Base-by-base conservation (phyloP, 2,329 filamentous ascomycete genomes). In the Fusarium albosuccineum region DNA sequence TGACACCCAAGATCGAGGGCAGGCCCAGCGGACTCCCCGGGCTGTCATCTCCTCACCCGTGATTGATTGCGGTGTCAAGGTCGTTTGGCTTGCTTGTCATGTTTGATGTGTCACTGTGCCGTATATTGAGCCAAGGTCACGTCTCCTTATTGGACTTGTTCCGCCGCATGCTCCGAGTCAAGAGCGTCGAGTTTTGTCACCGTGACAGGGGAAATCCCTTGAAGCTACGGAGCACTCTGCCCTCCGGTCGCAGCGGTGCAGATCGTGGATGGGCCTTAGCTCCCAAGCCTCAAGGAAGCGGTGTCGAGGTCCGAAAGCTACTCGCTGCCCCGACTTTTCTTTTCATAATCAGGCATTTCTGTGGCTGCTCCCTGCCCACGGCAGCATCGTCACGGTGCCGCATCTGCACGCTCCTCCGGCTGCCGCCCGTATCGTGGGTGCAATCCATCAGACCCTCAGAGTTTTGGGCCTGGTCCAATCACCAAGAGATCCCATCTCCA, bases 231-330 rank as follows among this genome's bases (percentile, higher is more conserved):
- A 63, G 69, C 41, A 50, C 46, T 58, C 56, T 60, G 65, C 53
- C 40, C 57, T 53, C 60, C 16, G 44, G 33, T 36, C 45, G 45
- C 33, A 36, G 34, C 44, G n/a, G 34, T 61, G 65, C 64, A 67
- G 68, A 69, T 73, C 70, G 62, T 60, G 53, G 57, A 70, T 54
- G 58, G 57, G 55, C 66, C 59, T 40, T 60, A 60, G 60, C 57
- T 42, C 16, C 34, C 17, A 45, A 62, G 61, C 39, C 16, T 29
- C 17, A 45, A 62, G 61, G 52, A 68, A 70, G 70, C 70, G 70
- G 68, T 72, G 70, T 70, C 70, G 39, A 63, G 53, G 46, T 40
- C 27, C 34, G 22, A 41, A 16, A 10, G 17, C 17, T 41, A 10
- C 39, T 22, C 37, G 29, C 9, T 10, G 42, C 44, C 27, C 57